Evolutionary conservation across 306 rosid species (phyloP), one percentile per base, ranked within the genome.

Genomic region (Abrus pulchellus): DNA sequence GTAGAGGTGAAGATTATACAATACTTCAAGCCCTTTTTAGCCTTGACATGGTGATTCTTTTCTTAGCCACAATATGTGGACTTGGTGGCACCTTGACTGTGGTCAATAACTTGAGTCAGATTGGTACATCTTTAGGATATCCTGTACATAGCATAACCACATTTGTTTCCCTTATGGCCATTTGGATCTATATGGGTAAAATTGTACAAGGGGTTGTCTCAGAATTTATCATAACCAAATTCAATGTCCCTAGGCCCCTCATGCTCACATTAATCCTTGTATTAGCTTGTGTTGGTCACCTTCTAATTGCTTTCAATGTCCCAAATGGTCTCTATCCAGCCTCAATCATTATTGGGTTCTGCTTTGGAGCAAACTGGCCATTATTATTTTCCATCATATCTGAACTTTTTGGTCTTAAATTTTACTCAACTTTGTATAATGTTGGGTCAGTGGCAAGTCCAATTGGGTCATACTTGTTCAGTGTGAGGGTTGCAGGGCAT

Each of bases 351-450:
- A 88, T 89, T 38, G 98, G 98, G 9, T 89, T 90, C 33, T 87
- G 91, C 67, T 94, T 89, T 53, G 98, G 98, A 0, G 98, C 98
- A 1, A 92, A 83, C 1, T 92, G 94, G 97, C 96, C 94, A 5
- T 4, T 92, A 12, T 88, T 94, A 6, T 89, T 88, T 49, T 86
- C 98, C 44, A 92, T 88, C n/a, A 85, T 92, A 4, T 94, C 98
- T 11, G 98, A 94, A 80, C 83, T 92, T n/a, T 94, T 94, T 68
- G 98, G 97, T 0, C 85, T 94, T 0, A 92, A 87, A 38, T 88
- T 89, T 81, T 94, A 88, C 76, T 85, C 98, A 1, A 94, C 97
- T 13, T 63, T 92, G 70, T 92, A 88, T 57, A 94, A 92, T 78
- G 86, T 92, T 36, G 98, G 98, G n/a, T 85, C 93, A 0, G 69